Evolutionary conservation across 2,329 filamentous ascomycete species (phyloP), one percentile per base, ranked within the genome.

Genomic region (Colletotrichum trifolii): DNA sequence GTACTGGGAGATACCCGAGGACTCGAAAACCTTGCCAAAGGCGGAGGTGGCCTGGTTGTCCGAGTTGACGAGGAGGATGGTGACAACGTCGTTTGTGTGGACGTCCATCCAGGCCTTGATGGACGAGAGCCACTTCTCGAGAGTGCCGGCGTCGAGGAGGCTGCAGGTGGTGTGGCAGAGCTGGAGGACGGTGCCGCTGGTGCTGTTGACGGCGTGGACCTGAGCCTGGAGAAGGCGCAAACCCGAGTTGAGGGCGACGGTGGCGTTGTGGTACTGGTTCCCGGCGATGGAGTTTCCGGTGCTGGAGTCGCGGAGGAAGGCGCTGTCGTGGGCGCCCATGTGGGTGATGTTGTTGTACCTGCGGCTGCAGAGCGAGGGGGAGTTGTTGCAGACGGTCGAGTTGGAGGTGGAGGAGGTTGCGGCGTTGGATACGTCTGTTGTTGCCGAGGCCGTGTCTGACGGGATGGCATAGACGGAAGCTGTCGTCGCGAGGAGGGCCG

Each of bases 341-440:
- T 94, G 86, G 3, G 92, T 94, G 70, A 96, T 86, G 69, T 91
- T 87, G 78, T 88, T 89, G 81, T 96, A 96, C 15, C 86, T 79
- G 68, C 87, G 87, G 67, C 79, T 81, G 81, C 93, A 96, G 45
- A 96, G 85, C 47, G 83, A 79, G 0, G 91, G 91, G 1, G 91
- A 93, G 82, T 95, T 95, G 80, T 96, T 96, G 85, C 93, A 96
- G 38, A 89, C 87, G 25, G 77, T 78, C 10, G 76, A 65, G 69
- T 79, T 66, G 69, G 74, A 58, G 60, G 75, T 67, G 8, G 68
- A 36, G 5, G 70, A 62, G 15, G 67, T 56, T 2, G 71, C 49
- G 43, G 47, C 39, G 11, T 67, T 55, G 17, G 69, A 57, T 10
- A 69, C 53, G 58, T 54, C 39, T 36, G 48, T 43, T 13, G 71